Conservation (phyloP, 2,329 filamentous ascomycete species). For the Sporothrix brunneoviolacea region DNA sequence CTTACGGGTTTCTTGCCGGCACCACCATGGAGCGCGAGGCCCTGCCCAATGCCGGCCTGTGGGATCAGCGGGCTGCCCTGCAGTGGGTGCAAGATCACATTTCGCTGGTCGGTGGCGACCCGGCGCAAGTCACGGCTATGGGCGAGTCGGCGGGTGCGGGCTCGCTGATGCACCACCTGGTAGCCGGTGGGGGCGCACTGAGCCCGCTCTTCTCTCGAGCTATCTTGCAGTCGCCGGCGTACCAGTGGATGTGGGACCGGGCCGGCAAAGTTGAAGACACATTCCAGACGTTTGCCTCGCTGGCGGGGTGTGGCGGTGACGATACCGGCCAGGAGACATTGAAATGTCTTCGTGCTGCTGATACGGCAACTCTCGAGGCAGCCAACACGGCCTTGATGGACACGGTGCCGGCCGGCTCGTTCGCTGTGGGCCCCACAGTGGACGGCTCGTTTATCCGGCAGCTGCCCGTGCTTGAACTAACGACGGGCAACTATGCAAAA, state of each 20-base stretch:
- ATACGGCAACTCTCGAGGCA: conserved; percentile 19
- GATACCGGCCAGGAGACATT: conserved; percentile 14
- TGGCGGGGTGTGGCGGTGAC: conserved; percentile 26
- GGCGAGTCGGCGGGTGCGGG: conserved; percentile 46
- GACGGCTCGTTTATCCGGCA: conserved; percentile 29
- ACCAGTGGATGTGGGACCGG: conserved; percentile 30
- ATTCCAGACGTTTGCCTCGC: conserved; percentile 27
- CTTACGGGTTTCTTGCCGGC: conserved; percentile 42
- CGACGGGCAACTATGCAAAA: conserved; percentile 24
- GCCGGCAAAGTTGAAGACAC: conserved; percentile 23
- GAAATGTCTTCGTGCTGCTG: conserved; percentile 24
- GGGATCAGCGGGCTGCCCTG: conserved; percentile 38
- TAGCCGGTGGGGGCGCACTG: conserved; percentile 35
- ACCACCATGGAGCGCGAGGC: conserved; percentile 35
- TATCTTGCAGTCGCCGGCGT: conserved; percentile 30
- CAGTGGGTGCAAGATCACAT: conserved; percentile 45
- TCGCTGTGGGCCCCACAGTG: conserved; percentile 27
- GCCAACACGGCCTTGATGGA: conserved; percentile 25
- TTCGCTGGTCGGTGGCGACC: conserved; percentile 39
- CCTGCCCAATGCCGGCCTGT: conserved; percentile 37
- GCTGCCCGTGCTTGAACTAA: conserved; percentile 26
- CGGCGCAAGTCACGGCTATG: conserved; percentile 38
- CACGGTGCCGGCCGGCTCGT: conserved; percentile 24
- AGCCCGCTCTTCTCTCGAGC: conserved; percentile 36
- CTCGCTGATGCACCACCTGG: conserved; percentile 43